Percentiles rank a stretch among this genome's conserved stretches.
phyloP scores from a whole-genome alignment of 106 monocot species.

The Amphibolis antarctica region DNA sequence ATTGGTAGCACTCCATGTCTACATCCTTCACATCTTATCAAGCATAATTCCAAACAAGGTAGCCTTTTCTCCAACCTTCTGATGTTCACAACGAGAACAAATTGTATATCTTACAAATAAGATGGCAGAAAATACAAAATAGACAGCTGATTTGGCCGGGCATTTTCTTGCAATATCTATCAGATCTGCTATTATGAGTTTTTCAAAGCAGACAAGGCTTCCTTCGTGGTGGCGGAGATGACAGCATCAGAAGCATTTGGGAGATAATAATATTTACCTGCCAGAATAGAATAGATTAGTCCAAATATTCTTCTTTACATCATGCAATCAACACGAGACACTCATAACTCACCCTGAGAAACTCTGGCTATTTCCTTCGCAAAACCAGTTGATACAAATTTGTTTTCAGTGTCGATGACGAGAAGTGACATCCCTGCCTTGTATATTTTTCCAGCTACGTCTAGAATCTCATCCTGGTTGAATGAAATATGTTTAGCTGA shows the following conservation, averaged over 20 bases:
- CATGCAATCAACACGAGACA: neutral
- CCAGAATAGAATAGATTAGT: neutral
- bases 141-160: too few species aligned
- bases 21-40: too few species aligned
- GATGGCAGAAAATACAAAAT: too few species aligned
- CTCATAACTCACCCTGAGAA: slow-evolving; percentile 57
- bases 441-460: slow-evolving; percentile 93
- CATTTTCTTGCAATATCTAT: too few species aligned
- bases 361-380: slow-evolving; percentile 96
- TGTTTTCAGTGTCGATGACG: slow-evolving; percentile 98
- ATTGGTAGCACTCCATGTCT: too few species aligned
- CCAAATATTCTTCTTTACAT: neutral
- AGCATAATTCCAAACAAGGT: too few species aligned
- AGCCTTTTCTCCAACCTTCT: too few species aligned
- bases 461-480: slow-evolving; percentile 86
- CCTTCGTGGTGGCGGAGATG: slow-evolving; percentile 84
- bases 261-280: slow-evolving; percentile 98
- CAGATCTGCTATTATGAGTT: slow-evolving; percentile 55
- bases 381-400: slow-evolving; percentile 98
- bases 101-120: too few species aligned
- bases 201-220: slow-evolving; percentile 69
- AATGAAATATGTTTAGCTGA: neutral
- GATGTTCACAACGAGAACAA: too few species aligned
- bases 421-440: slow-evolving; percentile 97
- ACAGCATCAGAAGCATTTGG: slow-evolving; percentile 99